Evolutionary conservation across 2,329 filamentous ascomycete species (phyloP).

Genomic region (Nothomitra cinnamomea): DNA sequence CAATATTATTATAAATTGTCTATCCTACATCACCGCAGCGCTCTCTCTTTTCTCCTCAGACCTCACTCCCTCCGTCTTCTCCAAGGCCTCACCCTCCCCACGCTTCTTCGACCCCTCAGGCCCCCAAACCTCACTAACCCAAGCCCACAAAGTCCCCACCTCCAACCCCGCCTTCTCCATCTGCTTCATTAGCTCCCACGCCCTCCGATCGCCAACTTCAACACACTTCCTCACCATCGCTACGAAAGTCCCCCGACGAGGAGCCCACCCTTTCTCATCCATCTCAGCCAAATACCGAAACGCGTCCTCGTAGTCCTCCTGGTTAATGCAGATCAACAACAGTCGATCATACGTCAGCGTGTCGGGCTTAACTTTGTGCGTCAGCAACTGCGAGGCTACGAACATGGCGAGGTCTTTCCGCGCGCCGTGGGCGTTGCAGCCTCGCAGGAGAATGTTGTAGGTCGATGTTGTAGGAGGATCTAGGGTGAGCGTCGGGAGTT

Average conservation of each 20-base stretch:
- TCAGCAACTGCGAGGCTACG: conserved; percentile 43
- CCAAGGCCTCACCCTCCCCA: background rate
- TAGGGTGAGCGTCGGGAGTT: conserved; percentile 34
- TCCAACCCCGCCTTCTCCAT: conserved; percentile 13
- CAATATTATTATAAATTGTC: background rate
- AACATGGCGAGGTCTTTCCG: conserved; percentile 42
- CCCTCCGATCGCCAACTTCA: conserved; percentile 17
- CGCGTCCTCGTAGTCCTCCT: conserved; percentile 28
- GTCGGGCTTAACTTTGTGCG: conserved; percentile 35
- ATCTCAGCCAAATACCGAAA: conserved; percentile 34
- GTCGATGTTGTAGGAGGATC: conserved; percentile 32
- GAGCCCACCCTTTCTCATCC: conserved; percentile 17
- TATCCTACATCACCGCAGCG: background rate
- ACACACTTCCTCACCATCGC: conserved; percentile 16
- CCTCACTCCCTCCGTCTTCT: background rate
- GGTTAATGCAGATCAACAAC: conserved; percentile 35
- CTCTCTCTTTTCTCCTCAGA: background rate
- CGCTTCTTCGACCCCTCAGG: background rate
- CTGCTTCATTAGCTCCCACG: conserved; percentile 17
- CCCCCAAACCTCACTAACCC: conserved; percentile 4
- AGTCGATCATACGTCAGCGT: conserved; percentile 44
- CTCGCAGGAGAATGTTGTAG: conserved; percentile 42
- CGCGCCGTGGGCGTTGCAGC: conserved; percentile 26
- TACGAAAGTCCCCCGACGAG: conserved; percentile 19
- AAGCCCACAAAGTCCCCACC: background rate